Evolutionary conservation across 352 stramenopile species (phyloP), one percentile per base, ranked within the genome.

Genomic region (Thalassiosira gravida): DNA sequence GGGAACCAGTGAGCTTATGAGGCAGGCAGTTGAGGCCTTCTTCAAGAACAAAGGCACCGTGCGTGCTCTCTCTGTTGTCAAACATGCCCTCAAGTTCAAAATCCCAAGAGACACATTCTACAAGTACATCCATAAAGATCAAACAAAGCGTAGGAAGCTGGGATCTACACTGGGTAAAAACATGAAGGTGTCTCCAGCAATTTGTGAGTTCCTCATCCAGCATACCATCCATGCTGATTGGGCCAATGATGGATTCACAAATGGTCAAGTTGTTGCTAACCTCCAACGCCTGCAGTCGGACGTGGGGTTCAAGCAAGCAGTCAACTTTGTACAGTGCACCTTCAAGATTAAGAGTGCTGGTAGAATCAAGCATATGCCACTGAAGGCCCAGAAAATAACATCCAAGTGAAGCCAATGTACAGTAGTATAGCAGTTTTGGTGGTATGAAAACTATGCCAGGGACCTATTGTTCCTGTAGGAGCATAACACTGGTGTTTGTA

Each of bases 341-440:
- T 63, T 68, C 32, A 61, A 30, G 25, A 59, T 44, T 9, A 50
- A 35, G 18, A 3, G 5, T 44, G 29, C 14, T 13, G 16, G 16
- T n/a, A 46, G 25, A 24, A 9, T 69, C 8, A 69, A 69, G 32
- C 62, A 6, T 7, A 58, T 27, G 27, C 27, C 42, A 44, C 39
- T 69, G 30, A 59, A 44, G 18, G 62, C 62, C 30, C 62, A 69
- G 47, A 69, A 61, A n/a, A 69, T 42, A n/a, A 59, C 62, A 35
- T 61, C 62, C 1, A 58, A 42, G 29, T 53, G n/a, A 61, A 71
- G 22, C 35, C 39, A 35, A n/a, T 50, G 8, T 50, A 20, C 42
- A n/a, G 49, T 69, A 5, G 25, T 42, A 14, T 42, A 69, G 22
- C 62, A 69, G 25, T 69, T 44, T 32, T 1, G 62, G 16, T 69